Conservation (phyloP, 1,284 basidiomycete species). For the Boletus putidus region DNA sequence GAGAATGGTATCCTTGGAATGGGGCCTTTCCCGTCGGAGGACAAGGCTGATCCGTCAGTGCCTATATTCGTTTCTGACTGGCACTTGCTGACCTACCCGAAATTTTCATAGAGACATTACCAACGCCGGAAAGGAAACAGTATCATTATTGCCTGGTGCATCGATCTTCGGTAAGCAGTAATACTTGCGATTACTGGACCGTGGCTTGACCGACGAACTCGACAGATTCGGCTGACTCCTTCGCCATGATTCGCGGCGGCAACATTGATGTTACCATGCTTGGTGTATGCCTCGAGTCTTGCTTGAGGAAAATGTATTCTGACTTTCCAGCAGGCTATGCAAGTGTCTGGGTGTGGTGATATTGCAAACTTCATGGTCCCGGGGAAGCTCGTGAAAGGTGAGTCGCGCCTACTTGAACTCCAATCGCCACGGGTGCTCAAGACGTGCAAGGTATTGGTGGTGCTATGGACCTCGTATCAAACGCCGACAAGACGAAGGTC, state of each 20-base stretch:
- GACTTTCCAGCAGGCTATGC: constrained; percentile 69
- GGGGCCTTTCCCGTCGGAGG: constrained; percentile 86
- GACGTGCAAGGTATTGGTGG: constrained; percentile 76
- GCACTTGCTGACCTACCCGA: not conserved
- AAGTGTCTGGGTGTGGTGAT: constrained; percentile 88
- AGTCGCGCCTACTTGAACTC: constrained; percentile 11
- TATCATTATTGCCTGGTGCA: constrained; percentile 86
- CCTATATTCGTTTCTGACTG: not conserved
- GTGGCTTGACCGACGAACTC: constrained; percentile 15
- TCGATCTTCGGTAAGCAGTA: constrained; percentile 70
- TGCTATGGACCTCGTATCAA: constrained; percentile 92
- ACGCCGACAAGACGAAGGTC: constrained; percentile 84
- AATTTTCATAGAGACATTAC: constrained; percentile 69
- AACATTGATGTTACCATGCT: constrained; percentile 92
- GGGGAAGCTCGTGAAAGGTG: constrained; percentile 82
- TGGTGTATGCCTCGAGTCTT: constrained; percentile 47
- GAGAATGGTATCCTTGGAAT: constrained; percentile 94
- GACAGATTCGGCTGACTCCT: constrained; percentile 81
- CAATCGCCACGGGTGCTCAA: constrained; percentile 6
- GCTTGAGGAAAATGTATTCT: constrained; percentile 18
- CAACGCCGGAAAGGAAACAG: constrained; percentile 94
- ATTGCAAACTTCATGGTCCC: constrained; percentile 98
- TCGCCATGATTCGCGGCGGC: constrained; percentile 93
- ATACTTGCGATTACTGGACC: not conserved
- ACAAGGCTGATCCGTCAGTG: constrained; percentile 80